These are phyloP conservation scores for Cercophora scortea DNA, from an alignment of 495 filamentous ascomycete genomes.

Conservation along the genomic window DNA sequence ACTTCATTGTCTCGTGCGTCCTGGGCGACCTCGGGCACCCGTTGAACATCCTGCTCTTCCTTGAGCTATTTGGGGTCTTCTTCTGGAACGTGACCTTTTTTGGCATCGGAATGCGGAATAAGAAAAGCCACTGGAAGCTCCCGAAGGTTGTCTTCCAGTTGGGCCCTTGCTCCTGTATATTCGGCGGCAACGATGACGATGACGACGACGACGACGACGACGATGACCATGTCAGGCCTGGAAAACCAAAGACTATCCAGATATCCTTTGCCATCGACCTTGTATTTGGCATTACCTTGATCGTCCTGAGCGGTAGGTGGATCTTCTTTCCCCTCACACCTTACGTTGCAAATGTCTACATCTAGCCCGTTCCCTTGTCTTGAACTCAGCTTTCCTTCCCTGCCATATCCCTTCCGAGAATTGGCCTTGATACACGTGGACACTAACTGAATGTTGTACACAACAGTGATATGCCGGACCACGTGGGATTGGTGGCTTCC, in stretches of 20 bases:
- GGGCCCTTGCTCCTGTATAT: conserved; percentile 4
- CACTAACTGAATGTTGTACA: too few relatives aligned
- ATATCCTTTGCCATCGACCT: neutral
- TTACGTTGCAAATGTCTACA: too few relatives aligned
- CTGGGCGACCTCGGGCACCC: neutral
- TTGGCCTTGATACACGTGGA: too few relatives aligned
- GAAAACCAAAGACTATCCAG: neutral
- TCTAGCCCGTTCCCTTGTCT: too few relatives aligned
- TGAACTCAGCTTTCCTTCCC: too few relatives aligned
- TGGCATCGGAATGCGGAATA: neutral
- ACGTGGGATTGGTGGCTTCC: too few relatives aligned
- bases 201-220: neutral
- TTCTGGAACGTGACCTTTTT: conserved; percentile 3
- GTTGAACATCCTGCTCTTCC: neutral
- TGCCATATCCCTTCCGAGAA: too few relatives aligned
- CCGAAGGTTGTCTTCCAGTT: conserved; percentile 5
- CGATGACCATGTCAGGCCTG: neutral
- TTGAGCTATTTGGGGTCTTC: conserved; percentile 3
- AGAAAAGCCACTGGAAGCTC: neutral
- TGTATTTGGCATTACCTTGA: conserved; percentile 2
- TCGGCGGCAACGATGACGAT: neutral
- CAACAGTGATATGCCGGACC: too few relatives aligned
- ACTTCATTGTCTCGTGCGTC: conserved; percentile 1
- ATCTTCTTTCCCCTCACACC: neutral
- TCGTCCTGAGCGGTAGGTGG: neutral